Evolutionary conservation across 768 basidiomycete species (phyloP), one percentile per base, ranked within the genome.

Genomic region (Cyathus striatus): DNA sequence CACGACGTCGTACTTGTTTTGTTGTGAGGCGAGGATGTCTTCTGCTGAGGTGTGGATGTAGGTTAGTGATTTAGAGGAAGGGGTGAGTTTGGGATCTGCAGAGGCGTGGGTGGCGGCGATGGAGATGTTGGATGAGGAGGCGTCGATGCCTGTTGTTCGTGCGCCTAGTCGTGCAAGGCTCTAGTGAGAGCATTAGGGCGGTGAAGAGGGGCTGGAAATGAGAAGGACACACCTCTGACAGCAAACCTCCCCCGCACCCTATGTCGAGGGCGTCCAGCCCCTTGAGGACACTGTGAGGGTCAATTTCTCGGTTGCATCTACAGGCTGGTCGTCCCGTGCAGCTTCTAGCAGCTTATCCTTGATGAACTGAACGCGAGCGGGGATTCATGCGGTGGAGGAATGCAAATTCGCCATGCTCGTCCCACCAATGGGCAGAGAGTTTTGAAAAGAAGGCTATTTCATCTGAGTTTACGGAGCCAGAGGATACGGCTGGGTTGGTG

Each of bases 301-400:
- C 43, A 23, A 55, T 36, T 6, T 44, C 14, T 61, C 60, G 6
- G 66, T 58, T 2, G 70, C 26, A 32, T 41, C 14, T 9, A 10
- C 64, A 21, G 64, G 62, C 3, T 65, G 56, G 36, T 79, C 78
- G 32, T 87, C 86, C 12, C 69, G 69, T n/a, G 67, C 65, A 13
- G 72, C 65, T 53, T 89, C 85, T 36, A 75, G 60, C 6, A 91
- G 51, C 59, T 91, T 91, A 51, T 89, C 76, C 30, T 79, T 75
- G 23, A 99, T 75, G 61, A 91, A 96, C 43, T 79, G 78, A 53
- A 93, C 75, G 32, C 96, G 73, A 9, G 84, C 75, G 1, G 93
- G 92, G n/a, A 65, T 99, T 99, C 95, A 99, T 97, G 55, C 80
- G 79, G 58, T 98, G 96, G 24, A 99, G 66, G 26, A 92, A 67